Evolutionary conservation across 2,329 filamentous ascomycete genomes (phyloP).

Genomic region (Neonectria coccinea): DNA sequence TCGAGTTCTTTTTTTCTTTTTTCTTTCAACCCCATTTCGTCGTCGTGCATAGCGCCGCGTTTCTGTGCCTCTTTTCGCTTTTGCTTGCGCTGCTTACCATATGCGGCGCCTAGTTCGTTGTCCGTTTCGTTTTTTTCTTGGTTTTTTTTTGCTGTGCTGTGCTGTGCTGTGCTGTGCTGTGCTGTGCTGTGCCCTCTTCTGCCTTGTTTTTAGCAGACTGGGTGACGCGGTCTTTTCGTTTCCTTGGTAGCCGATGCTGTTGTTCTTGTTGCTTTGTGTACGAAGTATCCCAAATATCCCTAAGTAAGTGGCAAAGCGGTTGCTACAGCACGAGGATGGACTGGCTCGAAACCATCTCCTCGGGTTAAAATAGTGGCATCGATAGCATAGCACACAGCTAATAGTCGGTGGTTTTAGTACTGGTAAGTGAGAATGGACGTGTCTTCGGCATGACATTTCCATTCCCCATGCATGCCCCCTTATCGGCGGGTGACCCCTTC

Average conservation of each 20-base stretch:
- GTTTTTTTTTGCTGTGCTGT: neutral
- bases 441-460: conserved; percentile 9
- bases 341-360: neutral
- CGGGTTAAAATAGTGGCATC: neutral
- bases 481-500: too few relatives aligned
- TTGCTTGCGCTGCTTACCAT: neutral
- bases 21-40: conserved; percentile 14
- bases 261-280: neutral
- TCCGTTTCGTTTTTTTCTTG: neutral
- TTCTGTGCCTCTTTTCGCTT: conserved; percentile 1
- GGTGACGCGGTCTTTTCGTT: neutral
- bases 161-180: too few relatives aligned
- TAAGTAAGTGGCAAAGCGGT: too few relatives aligned
- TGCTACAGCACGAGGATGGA: neutral
- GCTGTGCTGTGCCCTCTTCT: neutral
- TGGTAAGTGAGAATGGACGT: neutral
- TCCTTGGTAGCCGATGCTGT: neutral
- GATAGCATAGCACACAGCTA: neutral
- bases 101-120: neutral
- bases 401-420: neutral
- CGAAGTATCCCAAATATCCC: neutral
- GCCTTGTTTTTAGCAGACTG: neutral
- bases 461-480: neutral
- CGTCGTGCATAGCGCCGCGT: conserved; percentile 15
- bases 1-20: neutral